Evolutionary conservation across 345 rosid species (phyloP).

Genomic region (Zanthoxylum bungeanum): DNA sequence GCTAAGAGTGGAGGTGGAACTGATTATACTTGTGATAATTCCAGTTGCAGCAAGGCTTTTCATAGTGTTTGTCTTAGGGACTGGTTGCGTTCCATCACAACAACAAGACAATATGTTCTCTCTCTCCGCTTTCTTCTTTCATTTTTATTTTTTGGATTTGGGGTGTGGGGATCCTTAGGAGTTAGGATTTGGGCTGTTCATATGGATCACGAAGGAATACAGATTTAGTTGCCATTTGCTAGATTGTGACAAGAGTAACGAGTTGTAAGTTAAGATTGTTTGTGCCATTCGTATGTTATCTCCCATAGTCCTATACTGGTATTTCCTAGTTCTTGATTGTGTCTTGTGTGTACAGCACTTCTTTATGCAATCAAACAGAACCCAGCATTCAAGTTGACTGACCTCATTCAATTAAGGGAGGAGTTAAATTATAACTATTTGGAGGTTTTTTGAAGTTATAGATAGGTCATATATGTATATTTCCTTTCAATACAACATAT

Average conservation of each 20-base stretch:
- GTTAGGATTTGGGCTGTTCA: not conserved
- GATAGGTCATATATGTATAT: not conserved
- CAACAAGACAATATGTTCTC: conserved; percentile 73
- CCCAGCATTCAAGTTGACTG: not conserved
- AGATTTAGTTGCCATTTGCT: not conserved
- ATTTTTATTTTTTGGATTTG: not conserved
- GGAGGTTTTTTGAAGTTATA: not conserved
- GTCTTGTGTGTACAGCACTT: not conserved
- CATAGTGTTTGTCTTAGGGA: conserved; percentile 68
- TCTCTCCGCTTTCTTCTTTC: not conserved
- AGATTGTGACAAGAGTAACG: not conserved
- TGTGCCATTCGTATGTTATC: conserved; percentile 4
- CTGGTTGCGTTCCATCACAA: conserved; percentile 81
- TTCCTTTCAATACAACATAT: not conserved
- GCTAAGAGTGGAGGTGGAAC: conserved; percentile 51
- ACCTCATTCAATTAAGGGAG: conserved; percentile 1
- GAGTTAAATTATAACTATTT: not conserved
- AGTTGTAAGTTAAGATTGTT: conserved; percentile 2
- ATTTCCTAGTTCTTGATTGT: conserved; percentile 9
- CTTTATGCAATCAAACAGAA: conserved; percentile 5
- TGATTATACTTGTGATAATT: conserved; percentile 71
- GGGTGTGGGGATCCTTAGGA: not conserved
- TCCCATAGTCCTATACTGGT: not conserved
- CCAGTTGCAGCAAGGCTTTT: conserved; percentile 63
- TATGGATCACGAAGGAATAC: not conserved